Evolutionary conservation across 1,139 yeast species (phyloP).

Genomic region (Hyphopichia buzzinii): DNA sequence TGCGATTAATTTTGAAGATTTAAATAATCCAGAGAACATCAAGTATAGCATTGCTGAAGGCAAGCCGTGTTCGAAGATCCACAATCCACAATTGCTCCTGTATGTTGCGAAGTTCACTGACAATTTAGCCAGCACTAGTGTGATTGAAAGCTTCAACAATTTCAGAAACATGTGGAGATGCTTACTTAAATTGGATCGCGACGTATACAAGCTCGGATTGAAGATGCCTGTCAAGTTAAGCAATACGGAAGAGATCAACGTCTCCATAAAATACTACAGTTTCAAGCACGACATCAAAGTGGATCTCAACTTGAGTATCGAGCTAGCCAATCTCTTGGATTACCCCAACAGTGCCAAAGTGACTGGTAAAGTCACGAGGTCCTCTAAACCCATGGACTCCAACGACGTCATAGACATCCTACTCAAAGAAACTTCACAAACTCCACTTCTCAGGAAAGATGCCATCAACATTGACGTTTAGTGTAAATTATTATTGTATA

Average conservation of each 20-base stretch:
- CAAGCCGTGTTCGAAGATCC: not conserved
- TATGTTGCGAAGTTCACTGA: slow-evolving; percentile 6
- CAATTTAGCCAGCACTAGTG: not conserved
- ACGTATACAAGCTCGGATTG: slow-evolving; percentile 26
- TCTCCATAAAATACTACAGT: slow-evolving; percentile 11
- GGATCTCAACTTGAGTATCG: not conserved
- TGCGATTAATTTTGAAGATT: slow-evolving; percentile 13
- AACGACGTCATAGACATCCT: slow-evolving; percentile 1
- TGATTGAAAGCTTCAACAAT: slow-evolving; percentile 11
- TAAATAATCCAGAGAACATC: slow-evolving; percentile 3
- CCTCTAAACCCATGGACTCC: not conserved
- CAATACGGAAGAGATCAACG: slow-evolving; percentile 6
- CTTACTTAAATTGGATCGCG: slow-evolving; percentile 24
- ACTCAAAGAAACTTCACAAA: not conserved
- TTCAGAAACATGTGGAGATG: slow-evolving; percentile 20
- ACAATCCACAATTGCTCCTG: slow-evolving; percentile 9
- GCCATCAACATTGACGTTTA: not conserved
- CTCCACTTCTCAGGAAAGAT: not conserved
- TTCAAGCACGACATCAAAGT: slow-evolving; percentile 1
- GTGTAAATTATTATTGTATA: slow-evolving; percentile 1
- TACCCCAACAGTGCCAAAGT: slow-evolving; percentile 1
- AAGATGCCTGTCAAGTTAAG: slow-evolving; percentile 22
- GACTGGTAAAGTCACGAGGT: not conserved
- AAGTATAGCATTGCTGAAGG: not conserved
- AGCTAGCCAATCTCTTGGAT: not conserved